A percentile compares a stretch with the other conserved stretches of the same genome.
Conservation (phyloP, 805 yeast species). For the Saccharomycopsis sp. region DNA sequence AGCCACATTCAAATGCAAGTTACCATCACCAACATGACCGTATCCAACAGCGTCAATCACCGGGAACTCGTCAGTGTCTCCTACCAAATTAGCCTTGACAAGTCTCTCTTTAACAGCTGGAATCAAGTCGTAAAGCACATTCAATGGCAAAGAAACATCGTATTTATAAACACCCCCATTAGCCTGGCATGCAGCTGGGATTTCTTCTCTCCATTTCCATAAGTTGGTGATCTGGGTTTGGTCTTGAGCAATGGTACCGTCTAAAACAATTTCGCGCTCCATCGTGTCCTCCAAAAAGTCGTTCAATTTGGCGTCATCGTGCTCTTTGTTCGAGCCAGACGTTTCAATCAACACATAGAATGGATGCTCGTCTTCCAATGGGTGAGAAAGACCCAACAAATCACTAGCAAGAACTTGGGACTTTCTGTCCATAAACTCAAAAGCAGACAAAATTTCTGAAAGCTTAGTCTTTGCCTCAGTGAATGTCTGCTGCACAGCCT, state of each 20-base stretch:
- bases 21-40: slow-evolving; percentile 98
- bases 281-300: slow-evolving; percentile 73
- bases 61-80: slow-evolving; percentile 61
- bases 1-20: slow-evolving; percentile 87
- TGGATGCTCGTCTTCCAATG: slow-evolving; percentile 77
- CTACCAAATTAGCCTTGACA: slow-evolving; percentile 48
- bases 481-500: slow-evolving; percentile 78
- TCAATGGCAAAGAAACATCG: slow-evolving; percentile 87
- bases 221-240: slow-evolving; percentile 75
- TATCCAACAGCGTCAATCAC: slow-evolving; percentile 89
- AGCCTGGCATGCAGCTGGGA: slow-evolving; percentile 81
- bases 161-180: slow-evolving; percentile 96
- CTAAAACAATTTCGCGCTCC: slow-evolving; percentile 79
- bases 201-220: slow-evolving; percentile 95
- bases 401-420: slow-evolving; percentile 59
- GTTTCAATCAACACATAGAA: slow-evolving; percentile 91
- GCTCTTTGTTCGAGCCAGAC: slow-evolving; percentile 90
- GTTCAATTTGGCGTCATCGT: slow-evolving; percentile 87
- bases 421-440: slow-evolving; percentile 84
- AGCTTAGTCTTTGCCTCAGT: slow-evolving; percentile 71
- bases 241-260: slow-evolving; percentile 95
- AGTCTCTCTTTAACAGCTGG: slow-evolving; percentile 66
- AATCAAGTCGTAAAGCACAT: slow-evolving; percentile 74
- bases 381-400: slow-evolving; percentile 57
- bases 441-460: slow-evolving; percentile 83